Percentiles rank a stretch among this genome's conserved stretches.
Evolutionary conservation across 2,329 filamentous ascomycete species (phyloP).

Genomic region (Samsoniella hepiali): DNA sequence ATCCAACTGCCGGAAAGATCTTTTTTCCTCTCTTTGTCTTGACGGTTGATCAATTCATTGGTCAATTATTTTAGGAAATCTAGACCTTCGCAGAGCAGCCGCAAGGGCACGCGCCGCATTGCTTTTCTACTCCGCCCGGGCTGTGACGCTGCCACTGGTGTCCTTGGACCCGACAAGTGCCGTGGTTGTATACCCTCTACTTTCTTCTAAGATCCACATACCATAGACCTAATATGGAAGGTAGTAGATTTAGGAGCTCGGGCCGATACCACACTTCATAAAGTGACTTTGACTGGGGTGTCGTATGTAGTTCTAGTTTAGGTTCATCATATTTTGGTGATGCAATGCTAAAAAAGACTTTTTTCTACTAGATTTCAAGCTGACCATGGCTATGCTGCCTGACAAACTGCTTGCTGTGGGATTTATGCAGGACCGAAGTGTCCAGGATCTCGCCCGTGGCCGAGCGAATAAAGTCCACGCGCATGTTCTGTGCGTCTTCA

Average conservation of each 20-base stretch:
- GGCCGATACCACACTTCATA: background rate
- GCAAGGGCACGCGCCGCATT: background rate
- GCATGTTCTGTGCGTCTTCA: constrained; percentile 41
- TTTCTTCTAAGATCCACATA: background rate
- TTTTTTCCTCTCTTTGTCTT: too few species aligned
- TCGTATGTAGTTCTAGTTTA: background rate
- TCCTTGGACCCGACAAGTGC: background rate
- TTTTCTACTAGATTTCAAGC: background rate
- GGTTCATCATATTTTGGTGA: background rate
- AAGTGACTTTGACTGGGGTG: too few species aligned
- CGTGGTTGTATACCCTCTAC: background rate
- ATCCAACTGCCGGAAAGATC: too few species aligned
- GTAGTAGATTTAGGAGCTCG: background rate
- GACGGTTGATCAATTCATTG: too few species aligned
- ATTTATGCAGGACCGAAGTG: constrained; percentile 46
- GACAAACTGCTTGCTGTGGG: constrained; percentile 44
- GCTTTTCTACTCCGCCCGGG: background rate
- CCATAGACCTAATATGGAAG: background rate
- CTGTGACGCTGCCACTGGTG: background rate
- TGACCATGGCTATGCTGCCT: constrained; percentile 27
- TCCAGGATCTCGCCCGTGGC: constrained; percentile 48
- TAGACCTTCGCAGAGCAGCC: background rate
- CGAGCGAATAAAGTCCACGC: constrained; percentile 50
- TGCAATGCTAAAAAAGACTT: background rate
- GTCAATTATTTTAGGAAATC: too few species aligned